Evolutionary conservation across 441 rosid species (phyloP).

Genomic region (Lepidium campestre): DNA sequence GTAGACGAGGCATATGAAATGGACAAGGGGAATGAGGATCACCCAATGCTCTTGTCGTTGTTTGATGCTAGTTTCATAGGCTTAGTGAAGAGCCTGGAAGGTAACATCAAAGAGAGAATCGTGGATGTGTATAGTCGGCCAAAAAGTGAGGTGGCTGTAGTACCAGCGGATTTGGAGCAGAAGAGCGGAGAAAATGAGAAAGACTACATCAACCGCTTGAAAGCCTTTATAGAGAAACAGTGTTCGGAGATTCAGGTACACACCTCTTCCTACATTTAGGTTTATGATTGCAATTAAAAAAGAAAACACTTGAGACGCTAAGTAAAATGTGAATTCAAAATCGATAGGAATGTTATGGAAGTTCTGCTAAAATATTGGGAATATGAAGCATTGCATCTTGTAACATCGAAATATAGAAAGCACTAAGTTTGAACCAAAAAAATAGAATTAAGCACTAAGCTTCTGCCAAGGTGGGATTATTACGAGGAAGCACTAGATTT

Average conservation of each 20-base stretch:
- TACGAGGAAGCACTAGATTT: background rate
- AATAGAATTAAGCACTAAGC: background rate
- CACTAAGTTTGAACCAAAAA: background rate
- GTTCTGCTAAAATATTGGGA: background rate
- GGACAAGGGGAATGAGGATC: conserved; percentile 58
- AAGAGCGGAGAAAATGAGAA: conserved; percentile 63
- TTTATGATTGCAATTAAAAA: background rate
- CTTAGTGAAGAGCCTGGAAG: conserved; percentile 61
- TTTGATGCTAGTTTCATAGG: conserved; percentile 53
- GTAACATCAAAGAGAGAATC: conserved; percentile 57
- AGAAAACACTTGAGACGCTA: background rate
- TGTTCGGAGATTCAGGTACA: conserved; percentile 84
- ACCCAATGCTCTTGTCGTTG: conserved; percentile 55
- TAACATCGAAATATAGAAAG: background rate
- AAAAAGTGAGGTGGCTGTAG: conserved; percentile 72
- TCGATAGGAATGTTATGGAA: background rate
- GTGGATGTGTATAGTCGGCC: conserved; percentile 74
- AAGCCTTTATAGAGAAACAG: conserved; percentile 74
- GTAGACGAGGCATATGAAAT: conserved; percentile 43
- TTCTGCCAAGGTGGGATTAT: background rate
- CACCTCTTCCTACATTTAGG: background rate
- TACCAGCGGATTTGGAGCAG: conserved; percentile 87
- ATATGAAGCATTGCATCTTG: background rate
- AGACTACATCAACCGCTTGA: conserved; percentile 70
- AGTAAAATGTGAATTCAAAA: background rate